Evolutionary conservation across 192 early-diverging fungal species (phyloP), one percentile per base, ranked within the genome.

Genomic region (Powellomyces hirtus): DNA sequence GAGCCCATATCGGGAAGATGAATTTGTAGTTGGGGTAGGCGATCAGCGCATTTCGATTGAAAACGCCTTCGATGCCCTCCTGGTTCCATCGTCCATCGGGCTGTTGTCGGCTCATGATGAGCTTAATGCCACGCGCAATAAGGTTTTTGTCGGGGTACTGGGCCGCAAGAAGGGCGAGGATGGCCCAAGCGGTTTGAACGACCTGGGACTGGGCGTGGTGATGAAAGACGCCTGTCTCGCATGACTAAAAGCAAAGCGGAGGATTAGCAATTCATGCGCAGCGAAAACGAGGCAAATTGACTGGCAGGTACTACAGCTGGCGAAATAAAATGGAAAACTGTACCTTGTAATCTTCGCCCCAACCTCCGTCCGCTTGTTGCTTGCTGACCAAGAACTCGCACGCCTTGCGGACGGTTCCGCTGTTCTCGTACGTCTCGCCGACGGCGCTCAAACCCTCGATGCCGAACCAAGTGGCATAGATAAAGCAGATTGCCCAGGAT

Each of bases 11-110:
- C 5, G 91, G 89, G 62, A 97, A 97, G 42, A 86, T 76, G 57
- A 94, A 92, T 83, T 96, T 97, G 74, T 93, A 97, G 79, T 96
- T 97, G 29, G 92, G 92, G 74, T 97, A 97, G 30, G 89, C 85
- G 45, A 85, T 85, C 83, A 85, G 79, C 59, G 80, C 81, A 66
- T 80, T 85, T 51, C 73, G 89, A 84, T 97, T 99, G 75, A 99
- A 99, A 34, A 99, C 94, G 42, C 97, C 97, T 77, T 99, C 97
- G 64, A 98, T 95, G 27, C 84, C 89, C 72, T 99, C 97, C 75
- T 99, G 97, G 14, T 88, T 83, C 95, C 96, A 99, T 74, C 94
- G 89, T 38, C 97, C 97, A 64, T 91, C 94, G 11, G 85, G 75
- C 59, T 89, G 90, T 80, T 99, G 97, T 30, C 92, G 74, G 7